These are phyloP conservation scores for Rubia occidens DNA, from an alignment of 305 asterid genomes.

Conservation along the genomic window DNA sequence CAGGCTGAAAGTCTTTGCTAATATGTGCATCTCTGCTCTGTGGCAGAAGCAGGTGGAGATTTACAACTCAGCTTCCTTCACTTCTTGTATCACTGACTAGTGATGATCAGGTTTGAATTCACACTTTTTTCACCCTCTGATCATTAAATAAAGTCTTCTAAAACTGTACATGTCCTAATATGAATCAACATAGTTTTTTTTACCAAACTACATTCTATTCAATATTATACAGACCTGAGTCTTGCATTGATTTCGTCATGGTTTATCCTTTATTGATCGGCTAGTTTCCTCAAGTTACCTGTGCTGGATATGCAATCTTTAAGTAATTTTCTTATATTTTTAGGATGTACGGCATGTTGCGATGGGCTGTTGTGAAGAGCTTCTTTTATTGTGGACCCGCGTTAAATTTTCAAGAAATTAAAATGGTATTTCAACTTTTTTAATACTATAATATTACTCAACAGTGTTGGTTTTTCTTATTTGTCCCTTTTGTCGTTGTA, in stretches of 20 bases:
- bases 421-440: constrained; percentile 35
- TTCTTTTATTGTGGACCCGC: constrained; percentile 38
- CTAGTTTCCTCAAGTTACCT: neutral
- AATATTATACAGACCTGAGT: neutral
- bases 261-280: neutral
- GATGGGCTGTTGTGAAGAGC: constrained; percentile 61
- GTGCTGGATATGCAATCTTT: neutral
- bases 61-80: constrained; percentile 46
- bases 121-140: neutral
- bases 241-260: neutral
- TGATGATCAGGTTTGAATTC: constrained; percentile 56
- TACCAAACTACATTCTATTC: neutral
- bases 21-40: constrained; percentile 45
- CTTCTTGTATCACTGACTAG: constrained; percentile 70
- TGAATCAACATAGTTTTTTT: neutral
- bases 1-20: constrained; percentile 63
- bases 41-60: constrained; percentile 43
- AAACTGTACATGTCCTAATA: neutral
- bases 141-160: neutral
- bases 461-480: constrained; percentile 5
- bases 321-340: constrained; percentile 14
- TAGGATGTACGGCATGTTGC: constrained; percentile 67
- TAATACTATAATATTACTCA: neutral
- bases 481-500: neutral
- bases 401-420: constrained; percentile 26